phyloP scores from a whole-genome alignment of 805 yeast species.

The Pichia scutulata region DNA sequence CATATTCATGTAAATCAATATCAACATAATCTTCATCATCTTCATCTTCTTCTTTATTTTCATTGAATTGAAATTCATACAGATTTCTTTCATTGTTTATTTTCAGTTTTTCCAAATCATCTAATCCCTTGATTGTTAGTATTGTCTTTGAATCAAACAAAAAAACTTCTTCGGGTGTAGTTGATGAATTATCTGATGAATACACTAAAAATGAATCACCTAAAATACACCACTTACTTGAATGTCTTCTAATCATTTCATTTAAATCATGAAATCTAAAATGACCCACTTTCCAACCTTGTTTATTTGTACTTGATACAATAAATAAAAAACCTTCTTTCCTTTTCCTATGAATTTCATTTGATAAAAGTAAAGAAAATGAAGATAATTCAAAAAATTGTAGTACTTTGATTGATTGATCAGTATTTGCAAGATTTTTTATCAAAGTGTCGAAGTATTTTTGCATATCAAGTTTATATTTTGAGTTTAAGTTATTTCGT shows the following conservation, averaged over 20 bases:
- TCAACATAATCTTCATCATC: slow-evolving; percentile 37
- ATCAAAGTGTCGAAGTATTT: slow-evolving; percentile 60
- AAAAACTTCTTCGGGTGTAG: slow-evolving; percentile 87
- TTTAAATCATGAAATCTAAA: slow-evolving; percentile 68
- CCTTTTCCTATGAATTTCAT: slow-evolving; percentile 75
- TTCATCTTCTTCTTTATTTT: slow-evolving; percentile 4
- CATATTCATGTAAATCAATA: slow-evolving; percentile 10
- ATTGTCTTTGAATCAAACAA: slow-evolving; percentile 74
- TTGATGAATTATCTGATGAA: slow-evolving; percentile 78
- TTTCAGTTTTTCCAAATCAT: slow-evolving; percentile 19
- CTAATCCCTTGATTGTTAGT: slow-evolving; percentile 34
- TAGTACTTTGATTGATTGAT: slow-evolving; percentile 76
- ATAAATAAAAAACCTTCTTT: slow-evolving; percentile 83
- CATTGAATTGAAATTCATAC: slow-evolving; percentile 15
- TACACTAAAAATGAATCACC: slow-evolving; percentile 79
- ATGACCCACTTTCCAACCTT: slow-evolving; percentile 96
- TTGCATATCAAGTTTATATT: slow-evolving; percentile 44
- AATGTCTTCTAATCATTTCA: slow-evolving; percentile 85
- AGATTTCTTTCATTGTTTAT: not conserved
- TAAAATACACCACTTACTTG: slow-evolving; percentile 86
- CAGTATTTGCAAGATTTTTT: slow-evolving; percentile 52
- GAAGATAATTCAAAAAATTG: slow-evolving; percentile 89
- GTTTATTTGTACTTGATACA: slow-evolving; percentile 75
- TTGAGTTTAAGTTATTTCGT: slow-evolving; percentile 17
- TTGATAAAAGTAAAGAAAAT: slow-evolving; percentile 70